Conservation (phyloP, 1,139 yeast genomes). For the Arxiozyma heterogenica region DNA sequence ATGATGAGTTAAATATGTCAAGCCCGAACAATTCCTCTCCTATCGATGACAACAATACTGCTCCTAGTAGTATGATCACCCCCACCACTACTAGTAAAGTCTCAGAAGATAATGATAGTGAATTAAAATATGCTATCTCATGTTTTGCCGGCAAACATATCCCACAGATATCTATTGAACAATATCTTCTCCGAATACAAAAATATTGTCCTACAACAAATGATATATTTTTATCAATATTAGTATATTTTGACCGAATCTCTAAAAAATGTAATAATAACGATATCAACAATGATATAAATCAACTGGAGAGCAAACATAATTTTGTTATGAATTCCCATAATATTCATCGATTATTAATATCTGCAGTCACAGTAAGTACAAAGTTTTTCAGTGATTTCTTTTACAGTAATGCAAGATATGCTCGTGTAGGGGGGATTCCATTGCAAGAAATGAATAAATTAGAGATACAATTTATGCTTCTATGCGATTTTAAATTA, state of each 20-base stretch:
- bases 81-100: no score
- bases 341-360: constrained; percentile 85
- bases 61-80: no score
- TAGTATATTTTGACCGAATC: constrained; percentile 89
- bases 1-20: constrained; percentile 42
- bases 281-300: background rate
- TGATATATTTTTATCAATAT: constrained; percentile 79
- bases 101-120: background rate
- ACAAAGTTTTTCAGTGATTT: constrained; percentile 93
- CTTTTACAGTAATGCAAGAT: constrained; percentile 87
- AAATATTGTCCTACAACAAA: constrained; percentile 96
- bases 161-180: constrained; percentile 86
- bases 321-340: constrained; percentile 91
- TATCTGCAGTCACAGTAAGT: constrained; percentile 91
- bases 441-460: constrained; percentile 90
- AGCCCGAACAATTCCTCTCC: background rate
- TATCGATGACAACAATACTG: background rate
- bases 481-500: constrained; percentile 74
- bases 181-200: constrained; percentile 77
- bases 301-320: constrained; percentile 3
- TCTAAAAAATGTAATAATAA: constrained; percentile 67
- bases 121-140: constrained; percentile 37
- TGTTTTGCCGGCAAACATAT: constrained; percentile 93
- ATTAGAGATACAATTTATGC: constrained; percentile 76
- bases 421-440: constrained; percentile 94